Evolutionary conservation across 2,329 filamentous ascomycete species (phyloP), one percentile per base, ranked within the genome.

Genomic region (Didymella exigua): DNA sequence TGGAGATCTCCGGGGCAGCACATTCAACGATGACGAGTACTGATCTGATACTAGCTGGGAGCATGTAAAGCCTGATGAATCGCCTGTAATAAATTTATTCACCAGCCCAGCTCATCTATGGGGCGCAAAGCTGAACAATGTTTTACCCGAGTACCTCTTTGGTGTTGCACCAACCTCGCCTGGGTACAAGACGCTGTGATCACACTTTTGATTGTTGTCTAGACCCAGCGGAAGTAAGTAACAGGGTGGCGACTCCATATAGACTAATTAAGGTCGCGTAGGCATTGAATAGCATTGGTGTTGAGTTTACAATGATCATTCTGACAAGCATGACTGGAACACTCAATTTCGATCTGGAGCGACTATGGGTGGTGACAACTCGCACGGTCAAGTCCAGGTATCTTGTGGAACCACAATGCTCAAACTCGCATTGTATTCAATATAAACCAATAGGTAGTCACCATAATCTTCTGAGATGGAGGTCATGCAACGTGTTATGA

Each of bases 91-190:
- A 1, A 70, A 70, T 10, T 55, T 77, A 0, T 81, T 74, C 60
- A 82, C 79, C 1, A 77, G 74, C 36, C 61, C 79, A 1, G 65
- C 70, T 1, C 78, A 81, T 54, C 77, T 78, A 0, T 81, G 78
- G 79, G 75, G 77, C 27, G 77, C 73, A 0, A 78, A 77, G 5
- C 75, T 78, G 2, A 80, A 78, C 7, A 81, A 80, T 40, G 60
- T 81, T 2, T 49, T 81, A 16, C 49, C 56, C 1, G 62, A 63
- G 31, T 63, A 66, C 33, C 33, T 65, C n/a, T 41, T 58, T 1
- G 62, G 63, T n/a, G 49, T 66, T 2, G 23, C 34, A 13, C 36
- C 60, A 2, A 55, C 26, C 4, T 41, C 47, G 19, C 34, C 62
- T 13, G 58, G 60, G 1, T 66, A 63, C 43, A 11, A 38, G 16